Base-by-base conservation (phyloP, 2,329 filamentous ascomycete genomes). In the Trichoderma sp. region DNA sequence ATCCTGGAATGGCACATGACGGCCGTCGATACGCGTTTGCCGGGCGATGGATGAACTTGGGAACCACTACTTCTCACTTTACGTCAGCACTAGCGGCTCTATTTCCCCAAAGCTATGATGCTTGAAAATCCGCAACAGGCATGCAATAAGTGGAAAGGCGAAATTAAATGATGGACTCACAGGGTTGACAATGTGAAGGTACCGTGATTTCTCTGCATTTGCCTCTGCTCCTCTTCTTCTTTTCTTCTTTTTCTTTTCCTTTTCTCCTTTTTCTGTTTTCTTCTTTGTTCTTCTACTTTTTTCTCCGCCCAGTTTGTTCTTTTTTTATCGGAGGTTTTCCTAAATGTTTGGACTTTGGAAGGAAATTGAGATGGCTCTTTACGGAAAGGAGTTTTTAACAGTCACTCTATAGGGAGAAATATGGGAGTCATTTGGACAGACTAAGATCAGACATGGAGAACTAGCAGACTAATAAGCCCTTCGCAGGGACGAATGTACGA, bases 401-500 rank as follows among this genome's bases (percentile, higher is more conserved):
- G 47, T 23, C 23, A 20, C 17, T 36, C 47, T 62, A 28, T 26
- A 32, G n/a, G 28, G 36, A 39, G 34, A 39, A 59, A 30, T 34
- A 58, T 61, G 26, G 36, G 57, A 68, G 39, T 62, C 57, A 50
- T 50, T 28, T 23, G 39, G 57, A 39, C 39, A 34, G 66, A 26
- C n/a, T 23, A 62, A 62, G 39, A 50, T 53, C 30, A 43, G 28
- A 36, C n/a, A 36, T n/a, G 66, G 57, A n/a, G 50, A 63, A 58
- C 28, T 59, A 39, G 61, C 68, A 66, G 68, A 71, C 68, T 58
- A 64, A 70, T 65, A 62, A 34, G 68, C 59, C 68, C 68, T 71
- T 71, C 68, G 20, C 68, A 71, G 68, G 68, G 68, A 71, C 15
- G 50, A 39, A 66, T 71, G 59, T 71, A 71, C 50, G 61, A 64